Evolutionary conservation across 2,329 filamentous ascomycete species (phyloP).

Genomic region (Botrytis hyacinthi): DNA sequence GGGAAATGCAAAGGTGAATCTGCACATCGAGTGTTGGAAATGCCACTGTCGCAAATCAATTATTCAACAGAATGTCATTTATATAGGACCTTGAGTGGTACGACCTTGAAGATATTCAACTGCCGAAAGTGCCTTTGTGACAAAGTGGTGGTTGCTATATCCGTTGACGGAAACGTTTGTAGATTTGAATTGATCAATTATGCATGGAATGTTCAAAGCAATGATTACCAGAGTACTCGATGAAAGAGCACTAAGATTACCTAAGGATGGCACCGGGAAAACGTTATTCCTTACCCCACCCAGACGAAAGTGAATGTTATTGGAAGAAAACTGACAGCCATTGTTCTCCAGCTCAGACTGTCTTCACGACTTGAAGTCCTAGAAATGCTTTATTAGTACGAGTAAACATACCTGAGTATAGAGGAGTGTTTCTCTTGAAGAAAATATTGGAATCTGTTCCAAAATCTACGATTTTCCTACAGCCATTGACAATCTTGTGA

Average conservation of each 20-base stretch:
- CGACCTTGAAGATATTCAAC: background rate
- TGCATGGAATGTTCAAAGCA: background rate
- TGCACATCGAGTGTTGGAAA: slow-evolving; percentile 10
- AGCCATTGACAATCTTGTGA: background rate
- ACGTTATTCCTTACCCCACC: background rate
- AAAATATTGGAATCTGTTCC: background rate
- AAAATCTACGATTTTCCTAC: background rate
- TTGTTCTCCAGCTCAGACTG: background rate
- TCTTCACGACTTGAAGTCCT: background rate
- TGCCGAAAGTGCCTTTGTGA: background rate
- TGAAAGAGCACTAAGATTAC: background rate
- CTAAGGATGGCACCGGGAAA: background rate
- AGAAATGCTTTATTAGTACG: background rate
- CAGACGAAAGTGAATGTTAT: background rate
- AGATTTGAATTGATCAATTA: background rate
- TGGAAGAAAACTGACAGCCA: background rate
- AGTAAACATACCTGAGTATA: background rate
- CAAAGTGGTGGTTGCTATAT: background rate
- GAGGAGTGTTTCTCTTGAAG: background rate
- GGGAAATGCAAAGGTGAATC: slow-evolving; percentile 9
- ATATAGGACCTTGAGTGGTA: background rate
- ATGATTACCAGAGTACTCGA: background rate
- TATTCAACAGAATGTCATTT: background rate
- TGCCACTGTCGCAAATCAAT: slow-evolving; percentile 11
- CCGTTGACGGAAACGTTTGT: background rate